Evolutionary conservation across 2,329 filamentous ascomycete species (phyloP).

Genomic region (Beauveria sp.): DNA sequence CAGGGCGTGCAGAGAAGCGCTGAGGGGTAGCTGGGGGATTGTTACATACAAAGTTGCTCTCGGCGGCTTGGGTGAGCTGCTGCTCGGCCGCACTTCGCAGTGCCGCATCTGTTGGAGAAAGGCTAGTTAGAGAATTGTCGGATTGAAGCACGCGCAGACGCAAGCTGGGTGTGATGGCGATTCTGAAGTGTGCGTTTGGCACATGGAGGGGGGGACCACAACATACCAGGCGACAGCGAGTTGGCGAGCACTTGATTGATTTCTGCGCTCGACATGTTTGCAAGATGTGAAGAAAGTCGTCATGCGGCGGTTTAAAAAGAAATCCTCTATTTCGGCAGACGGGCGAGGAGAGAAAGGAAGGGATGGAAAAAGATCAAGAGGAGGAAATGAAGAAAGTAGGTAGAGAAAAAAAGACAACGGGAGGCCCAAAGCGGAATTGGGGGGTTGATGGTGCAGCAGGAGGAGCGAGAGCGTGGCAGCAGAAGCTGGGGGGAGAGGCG

Average conservation of each 20-base stretch:
- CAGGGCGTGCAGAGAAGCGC: slow-evolving; percentile 1
- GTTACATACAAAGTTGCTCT: slow-evolving; percentile 80
- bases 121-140: slow-evolving; percentile 25
- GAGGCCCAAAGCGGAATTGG: slow-evolving; percentile 9
- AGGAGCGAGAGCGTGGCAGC: neutral
- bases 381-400: slow-evolving; percentile 5
- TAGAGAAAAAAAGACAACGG: slow-evolving; percentile 5
- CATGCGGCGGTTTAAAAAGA: slow-evolving; percentile 25
- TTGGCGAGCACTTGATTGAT: slow-evolving; percentile 97
- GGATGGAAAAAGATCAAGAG: neutral
- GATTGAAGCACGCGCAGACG: neutral
- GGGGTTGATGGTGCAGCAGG: slow-evolving; percentile 7
- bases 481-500: neutral
- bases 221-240: slow-evolving; percentile 88
- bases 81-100: slow-evolving; percentile 88
- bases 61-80: slow-evolving; percentile 85
- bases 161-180: slow-evolving; percentile 6
- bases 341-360: slow-evolving; percentile 7
- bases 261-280: slow-evolving; percentile 69
- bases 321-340: slow-evolving; percentile 2
- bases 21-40: slow-evolving; percentile 16
- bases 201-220: slow-evolving; percentile 14
- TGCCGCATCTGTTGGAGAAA: slow-evolving; percentile 61
- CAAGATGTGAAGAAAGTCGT: slow-evolving; percentile 26
- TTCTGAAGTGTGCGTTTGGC: slow-evolving; percentile 7